Evolutionary conservation across 2,329 filamentous ascomycete genomes (phyloP).

Genomic region (Elsinoe perseae): DNA sequence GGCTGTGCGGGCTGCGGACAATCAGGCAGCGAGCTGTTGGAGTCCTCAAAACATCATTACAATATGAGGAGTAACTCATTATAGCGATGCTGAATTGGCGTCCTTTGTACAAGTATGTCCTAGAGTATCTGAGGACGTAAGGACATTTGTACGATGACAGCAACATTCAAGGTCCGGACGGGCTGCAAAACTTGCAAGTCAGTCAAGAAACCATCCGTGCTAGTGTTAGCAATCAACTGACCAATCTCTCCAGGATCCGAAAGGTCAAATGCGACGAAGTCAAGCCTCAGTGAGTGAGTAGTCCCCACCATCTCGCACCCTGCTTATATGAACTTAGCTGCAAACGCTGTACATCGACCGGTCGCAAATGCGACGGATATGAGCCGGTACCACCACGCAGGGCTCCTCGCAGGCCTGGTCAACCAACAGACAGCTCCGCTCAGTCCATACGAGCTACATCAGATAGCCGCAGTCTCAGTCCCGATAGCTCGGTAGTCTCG

Average conservation of each 20-base stretch:
- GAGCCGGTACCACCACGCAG: constrained; percentile 14
- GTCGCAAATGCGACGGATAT: constrained; percentile 52
- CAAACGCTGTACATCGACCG: constrained; percentile 43
- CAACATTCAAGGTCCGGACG: constrained; percentile 13
- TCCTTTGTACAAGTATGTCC: too few species aligned
- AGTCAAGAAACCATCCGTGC: background rate
- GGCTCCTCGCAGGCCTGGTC: background rate
- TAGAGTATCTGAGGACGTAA: too few species aligned
- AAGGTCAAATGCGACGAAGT: constrained; percentile 16
- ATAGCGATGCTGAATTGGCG: too few species aligned
- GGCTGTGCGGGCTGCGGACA: background rate
- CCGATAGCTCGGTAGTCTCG: background rate
- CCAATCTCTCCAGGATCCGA: constrained; percentile 7
- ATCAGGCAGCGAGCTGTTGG: background rate
- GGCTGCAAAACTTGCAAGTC: constrained; percentile 14
- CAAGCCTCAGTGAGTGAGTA: background rate
- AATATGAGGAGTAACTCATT: background rate
- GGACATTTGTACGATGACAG: background rate
- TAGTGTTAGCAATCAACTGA: background rate
- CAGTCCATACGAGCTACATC: background rate
- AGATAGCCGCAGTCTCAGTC: background rate
- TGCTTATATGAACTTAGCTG: background rate
- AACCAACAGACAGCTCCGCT: background rate
- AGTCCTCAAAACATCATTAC: background rate
- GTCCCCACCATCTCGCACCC: background rate